phyloP scores from a whole-genome alignment of 306 rosid genomes.

The Trifolium repens region DNA sequence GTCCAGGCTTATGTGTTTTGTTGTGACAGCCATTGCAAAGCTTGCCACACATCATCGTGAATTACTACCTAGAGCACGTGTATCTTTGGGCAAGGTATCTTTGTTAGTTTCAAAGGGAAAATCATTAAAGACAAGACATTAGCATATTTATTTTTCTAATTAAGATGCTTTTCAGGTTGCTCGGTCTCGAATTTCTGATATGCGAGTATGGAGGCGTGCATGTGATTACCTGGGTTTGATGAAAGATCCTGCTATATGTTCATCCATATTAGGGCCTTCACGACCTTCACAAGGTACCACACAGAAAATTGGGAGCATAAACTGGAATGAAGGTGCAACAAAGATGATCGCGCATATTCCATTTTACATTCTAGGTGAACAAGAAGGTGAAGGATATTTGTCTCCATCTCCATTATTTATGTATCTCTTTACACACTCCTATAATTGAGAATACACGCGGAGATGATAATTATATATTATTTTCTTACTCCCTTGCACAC shows the following conservation, averaged over 20 bases:
- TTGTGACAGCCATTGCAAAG: slow-evolving; percentile 94
- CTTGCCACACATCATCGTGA: slow-evolving; percentile 91
- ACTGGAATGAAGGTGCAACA: slow-evolving; percentile 83
- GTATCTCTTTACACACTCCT: background rate
- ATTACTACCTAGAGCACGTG: slow-evolving; percentile 87
- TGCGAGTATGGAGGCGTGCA: slow-evolving; percentile 86
- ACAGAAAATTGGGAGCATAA: slow-evolving; percentile 73
- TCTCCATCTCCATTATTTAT: slow-evolving; percentile 16
- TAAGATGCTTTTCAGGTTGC: slow-evolving; percentile 66
- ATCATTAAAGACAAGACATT: slow-evolving; percentile 13
- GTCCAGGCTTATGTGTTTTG: slow-evolving; percentile 93
- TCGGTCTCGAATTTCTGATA: slow-evolving; percentile 84
- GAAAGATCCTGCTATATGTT: slow-evolving; percentile 85
- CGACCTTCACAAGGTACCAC: slow-evolving; percentile 56
- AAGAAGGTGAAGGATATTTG: slow-evolving; percentile 62
- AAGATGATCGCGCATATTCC: slow-evolving; percentile 95
- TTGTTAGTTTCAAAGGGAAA: slow-evolving; percentile 17
- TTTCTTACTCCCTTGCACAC: slow-evolving; percentile 7
- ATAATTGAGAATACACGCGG: background rate
- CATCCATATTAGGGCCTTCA: slow-evolving; percentile 91
- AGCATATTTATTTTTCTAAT: slow-evolving; percentile 24
- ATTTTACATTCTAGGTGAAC: slow-evolving; percentile 82
- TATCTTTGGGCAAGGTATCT: slow-evolving; percentile 90
- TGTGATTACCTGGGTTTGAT: slow-evolving; percentile 88
- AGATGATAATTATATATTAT: slow-evolving; percentile 27